Percentiles rank a stretch among this genome's conserved stretches.
phyloP scores from a whole-genome alignment of 306 rosid species.

The Malus asiatica region DNA sequence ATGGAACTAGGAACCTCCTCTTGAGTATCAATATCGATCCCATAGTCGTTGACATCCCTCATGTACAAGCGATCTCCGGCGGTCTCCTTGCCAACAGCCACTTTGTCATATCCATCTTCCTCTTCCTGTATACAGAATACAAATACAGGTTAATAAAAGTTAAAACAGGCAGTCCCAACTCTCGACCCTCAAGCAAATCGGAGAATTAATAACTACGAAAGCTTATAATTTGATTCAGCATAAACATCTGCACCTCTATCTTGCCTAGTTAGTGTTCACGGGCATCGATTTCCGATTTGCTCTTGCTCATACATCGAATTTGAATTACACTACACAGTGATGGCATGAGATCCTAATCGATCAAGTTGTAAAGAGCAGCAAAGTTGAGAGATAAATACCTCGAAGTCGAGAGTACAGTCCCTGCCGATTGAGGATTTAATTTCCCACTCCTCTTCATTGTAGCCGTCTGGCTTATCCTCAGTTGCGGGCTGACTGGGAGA shows the following conservation, averaged over 20 bases:
- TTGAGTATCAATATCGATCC: conserved; percentile 46
- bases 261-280: background rate
- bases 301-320: background rate
- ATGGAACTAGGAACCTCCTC: conserved; percentile 43
- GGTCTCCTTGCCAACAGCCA: conserved; percentile 65
- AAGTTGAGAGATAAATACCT: conserved; percentile 34
- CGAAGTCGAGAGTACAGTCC: conserved; percentile 77
- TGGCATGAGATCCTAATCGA: background rate
- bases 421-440: conserved; percentile 67
- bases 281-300: background rate
- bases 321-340: background rate
- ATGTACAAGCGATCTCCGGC: conserved; percentile 53
- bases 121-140: conserved; percentile 57
- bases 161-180: background rate
- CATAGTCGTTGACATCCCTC: conserved; percentile 64
- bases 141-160: background rate
- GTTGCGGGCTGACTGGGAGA: conserved; percentile 8
- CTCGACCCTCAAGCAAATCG: background rate
- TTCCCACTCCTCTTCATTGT: conserved; percentile 76
- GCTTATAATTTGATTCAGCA: background rate
- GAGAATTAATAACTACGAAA: background rate
- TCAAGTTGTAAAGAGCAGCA: background rate
- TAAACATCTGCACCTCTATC: background rate
- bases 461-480: conserved; percentile 47
- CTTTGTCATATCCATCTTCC: conserved; percentile 79